These are phyloP conservation scores for Scleroderma citrinum DNA, from an alignment of 768 basidiomycete species.

Conservation along the genomic window DNA sequence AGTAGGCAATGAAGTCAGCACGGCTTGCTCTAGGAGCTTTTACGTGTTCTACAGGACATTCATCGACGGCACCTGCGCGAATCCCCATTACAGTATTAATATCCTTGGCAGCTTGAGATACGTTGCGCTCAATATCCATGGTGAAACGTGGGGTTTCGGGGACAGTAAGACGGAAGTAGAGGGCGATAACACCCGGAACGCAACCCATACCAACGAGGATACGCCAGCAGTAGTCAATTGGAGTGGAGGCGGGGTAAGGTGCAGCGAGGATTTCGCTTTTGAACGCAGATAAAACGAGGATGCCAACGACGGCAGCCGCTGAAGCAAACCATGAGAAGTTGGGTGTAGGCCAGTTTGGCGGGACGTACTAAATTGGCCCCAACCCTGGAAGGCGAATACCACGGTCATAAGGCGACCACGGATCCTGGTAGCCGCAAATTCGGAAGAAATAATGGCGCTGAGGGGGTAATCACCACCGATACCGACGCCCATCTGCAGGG, in stretches of 20 bases:
- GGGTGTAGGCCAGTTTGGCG: not conserved
- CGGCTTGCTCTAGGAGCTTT: conserved; percentile 63
- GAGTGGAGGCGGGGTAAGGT: conserved; percentile 31
- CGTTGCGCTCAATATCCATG: conserved; percentile 85
- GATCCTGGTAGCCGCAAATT: conserved; percentile 72
- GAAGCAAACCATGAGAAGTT: not conserved
- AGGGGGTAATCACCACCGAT: conserved; percentile 90
- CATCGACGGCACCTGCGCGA: conserved; percentile 43
- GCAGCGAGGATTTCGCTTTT: conserved; percentile 50
- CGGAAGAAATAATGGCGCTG: conserved; percentile 80
- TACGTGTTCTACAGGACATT: conserved; percentile 54
- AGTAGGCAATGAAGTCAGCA: conserved; percentile 64
- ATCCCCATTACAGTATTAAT: conserved; percentile 61
- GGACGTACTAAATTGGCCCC: conserved; percentile 70
- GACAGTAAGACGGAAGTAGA: conserved; percentile 91
- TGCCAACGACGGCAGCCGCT: conserved; percentile 63
- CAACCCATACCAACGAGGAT: conserved; percentile 85
- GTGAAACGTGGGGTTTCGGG: conserved; percentile 89
- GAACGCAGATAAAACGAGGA: conserved; percentile 62
- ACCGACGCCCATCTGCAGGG: conserved; percentile 61
- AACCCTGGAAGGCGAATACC: conserved; percentile 82
- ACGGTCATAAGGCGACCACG: conserved; percentile 88
- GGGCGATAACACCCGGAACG: conserved; percentile 71
- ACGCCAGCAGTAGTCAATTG: conserved; percentile 80
- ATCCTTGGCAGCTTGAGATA: conserved; percentile 68